These are phyloP conservation scores for Thelonectria olida DNA, from an alignment of 2,329 filamentous ascomycete genomes.

Conservation along the genomic window DNA sequence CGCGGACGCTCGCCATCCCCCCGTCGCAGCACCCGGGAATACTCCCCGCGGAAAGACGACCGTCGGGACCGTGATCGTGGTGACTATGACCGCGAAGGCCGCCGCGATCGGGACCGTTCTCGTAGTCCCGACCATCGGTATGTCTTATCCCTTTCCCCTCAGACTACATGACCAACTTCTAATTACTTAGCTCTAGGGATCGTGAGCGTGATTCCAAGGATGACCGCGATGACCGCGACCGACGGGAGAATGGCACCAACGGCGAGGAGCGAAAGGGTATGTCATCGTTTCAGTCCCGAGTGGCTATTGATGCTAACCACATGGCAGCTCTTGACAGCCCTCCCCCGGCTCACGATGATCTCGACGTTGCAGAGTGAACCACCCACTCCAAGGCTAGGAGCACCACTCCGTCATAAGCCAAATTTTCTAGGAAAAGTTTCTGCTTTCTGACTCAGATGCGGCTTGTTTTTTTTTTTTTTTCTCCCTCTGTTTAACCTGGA, in stretches of 20 bases:
- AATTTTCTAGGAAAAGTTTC: slow-evolving; percentile 35
- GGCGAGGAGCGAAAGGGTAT: slow-evolving; percentile 92
- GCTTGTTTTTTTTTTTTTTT: slow-evolving; percentile 33
- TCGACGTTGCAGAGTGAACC: slow-evolving; percentile 87
- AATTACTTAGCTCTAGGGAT: slow-evolving; percentile 49
- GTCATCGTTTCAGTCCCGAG: slow-evolving; percentile 27
- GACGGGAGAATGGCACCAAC: slow-evolving; percentile 80
- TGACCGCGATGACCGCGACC: slow-evolving; percentile 76
- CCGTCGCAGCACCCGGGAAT: slow-evolving; percentile 79
- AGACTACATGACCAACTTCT: slow-evolving; percentile 2
- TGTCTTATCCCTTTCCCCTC: slow-evolving; percentile 8
- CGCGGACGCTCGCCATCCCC: slow-evolving; percentile 81
- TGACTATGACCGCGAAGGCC: slow-evolving; percentile 81
- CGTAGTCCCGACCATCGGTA: slow-evolving; percentile 74
- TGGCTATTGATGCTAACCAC: slow-evolving; percentile 31
- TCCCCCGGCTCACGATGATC: slow-evolving; percentile 87
- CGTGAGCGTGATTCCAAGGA: slow-evolving; percentile 68
- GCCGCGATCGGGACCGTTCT: slow-evolving; percentile 80
- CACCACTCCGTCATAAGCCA: slow-evolving; percentile 21
- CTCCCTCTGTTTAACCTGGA: slow-evolving; percentile 34
- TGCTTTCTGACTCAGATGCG: slow-evolving; percentile 31
- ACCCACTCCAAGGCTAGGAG: slow-evolving; percentile 10
- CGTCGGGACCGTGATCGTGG: slow-evolving; percentile 81
- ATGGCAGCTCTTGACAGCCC: slow-evolving; percentile 75
- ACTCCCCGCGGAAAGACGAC: slow-evolving; percentile 89